phyloP scores from a whole-genome alignment of 352 stramenopile species.

The Pythium rhizo-oryzae region DNA sequence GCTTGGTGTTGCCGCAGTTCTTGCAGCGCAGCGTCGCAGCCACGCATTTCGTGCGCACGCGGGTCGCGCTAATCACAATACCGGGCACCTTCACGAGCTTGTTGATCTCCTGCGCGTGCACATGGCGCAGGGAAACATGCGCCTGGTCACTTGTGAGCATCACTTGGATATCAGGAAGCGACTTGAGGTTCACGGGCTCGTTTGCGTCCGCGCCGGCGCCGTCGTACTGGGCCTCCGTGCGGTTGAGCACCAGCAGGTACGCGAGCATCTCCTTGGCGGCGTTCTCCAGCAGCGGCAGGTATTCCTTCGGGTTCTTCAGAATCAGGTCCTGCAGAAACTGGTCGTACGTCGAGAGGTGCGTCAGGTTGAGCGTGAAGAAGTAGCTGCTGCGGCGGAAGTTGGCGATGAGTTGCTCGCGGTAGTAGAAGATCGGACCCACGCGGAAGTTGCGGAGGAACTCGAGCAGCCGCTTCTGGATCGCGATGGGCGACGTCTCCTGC shows the following conservation, averaged over 20 bases:
- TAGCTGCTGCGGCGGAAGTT: conserved; percentile 78
- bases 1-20: conserved; percentile 78
- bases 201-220: conserved; percentile 17
- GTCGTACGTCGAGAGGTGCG: conserved; percentile 87
- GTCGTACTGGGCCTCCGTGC: conserved; percentile 39
- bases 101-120: conserved; percentile 91
- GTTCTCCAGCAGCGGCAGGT: conserved; percentile 84
- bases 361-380: conserved; percentile 84
- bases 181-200: conserved; percentile 34
- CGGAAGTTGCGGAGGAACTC: conserved; percentile 90
- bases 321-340: conserved; percentile 85
- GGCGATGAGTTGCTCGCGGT: conserved; percentile 88
- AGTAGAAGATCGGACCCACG: conserved; percentile 86
- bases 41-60: conserved; percentile 93
- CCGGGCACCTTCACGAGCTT: conserved; percentile 92
- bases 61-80: conserved; percentile 96
- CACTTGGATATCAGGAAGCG: conserved; percentile 78
- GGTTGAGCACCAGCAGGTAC: conserved; percentile 61
- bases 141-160: conserved; percentile 84
- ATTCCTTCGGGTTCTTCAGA: conserved; percentile 83
- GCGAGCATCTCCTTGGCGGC: conserved; percentile 80
- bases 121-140: conserved; percentile 66
- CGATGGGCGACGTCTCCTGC: conserved; percentile 53
- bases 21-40: conserved; percentile 92
- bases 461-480: conserved; percentile 66